Evolutionary conservation across 2,329 filamentous ascomycete species (phyloP).

Genomic region (Tolypocladium pustulatum): DNA sequence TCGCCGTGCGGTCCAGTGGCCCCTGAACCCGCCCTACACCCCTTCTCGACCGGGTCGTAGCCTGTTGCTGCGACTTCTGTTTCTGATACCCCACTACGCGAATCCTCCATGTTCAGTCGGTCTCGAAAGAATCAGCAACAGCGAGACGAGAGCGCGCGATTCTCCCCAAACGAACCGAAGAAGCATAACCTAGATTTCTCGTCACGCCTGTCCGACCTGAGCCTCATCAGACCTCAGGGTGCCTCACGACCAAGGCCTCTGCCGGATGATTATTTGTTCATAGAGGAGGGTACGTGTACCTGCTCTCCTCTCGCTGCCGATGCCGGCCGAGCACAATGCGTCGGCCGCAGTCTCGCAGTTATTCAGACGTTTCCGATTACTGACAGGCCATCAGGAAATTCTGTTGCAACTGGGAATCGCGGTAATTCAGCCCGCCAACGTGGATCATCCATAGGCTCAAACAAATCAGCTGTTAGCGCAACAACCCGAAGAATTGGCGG

Average conservation of each 20-base stretch:
- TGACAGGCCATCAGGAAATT: conserved; percentile 9
- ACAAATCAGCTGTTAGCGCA: conserved; percentile 19
- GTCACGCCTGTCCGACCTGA: conserved; percentile 16
- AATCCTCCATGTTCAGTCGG: conserved; percentile 27
- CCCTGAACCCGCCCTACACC: not conserved
- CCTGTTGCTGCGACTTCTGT: conserved; percentile 1
- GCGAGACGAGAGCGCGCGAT: conserved; percentile 11
- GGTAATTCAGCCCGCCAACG: conserved; percentile 17
- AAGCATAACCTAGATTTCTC: conserved; percentile 13
- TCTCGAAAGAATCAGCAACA: conserved; percentile 18
- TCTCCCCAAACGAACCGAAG: not conserved
- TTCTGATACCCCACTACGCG: conserved; percentile 7
- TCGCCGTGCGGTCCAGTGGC: not conserved
- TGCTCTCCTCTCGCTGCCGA: not conserved
- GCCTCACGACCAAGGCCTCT: conserved; percentile 15
- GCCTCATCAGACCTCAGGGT: conserved; percentile 15
- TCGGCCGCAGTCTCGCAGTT: not conserved
- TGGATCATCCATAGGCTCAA: conserved; percentile 21
- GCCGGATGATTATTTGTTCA: conserved; percentile 22
- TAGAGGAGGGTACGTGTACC: conserved; percentile 27
- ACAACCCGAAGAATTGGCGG: conserved; percentile 23
- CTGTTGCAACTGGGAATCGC: conserved; percentile 15
- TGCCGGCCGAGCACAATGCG: not conserved
- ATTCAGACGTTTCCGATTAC: not conserved
- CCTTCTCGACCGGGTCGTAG: not conserved